Percentiles rank a stretch among this genome's conserved stretches.
Conservation (phyloP, 371 early-diverging fungal species). For the Mucor indicus region DNA sequence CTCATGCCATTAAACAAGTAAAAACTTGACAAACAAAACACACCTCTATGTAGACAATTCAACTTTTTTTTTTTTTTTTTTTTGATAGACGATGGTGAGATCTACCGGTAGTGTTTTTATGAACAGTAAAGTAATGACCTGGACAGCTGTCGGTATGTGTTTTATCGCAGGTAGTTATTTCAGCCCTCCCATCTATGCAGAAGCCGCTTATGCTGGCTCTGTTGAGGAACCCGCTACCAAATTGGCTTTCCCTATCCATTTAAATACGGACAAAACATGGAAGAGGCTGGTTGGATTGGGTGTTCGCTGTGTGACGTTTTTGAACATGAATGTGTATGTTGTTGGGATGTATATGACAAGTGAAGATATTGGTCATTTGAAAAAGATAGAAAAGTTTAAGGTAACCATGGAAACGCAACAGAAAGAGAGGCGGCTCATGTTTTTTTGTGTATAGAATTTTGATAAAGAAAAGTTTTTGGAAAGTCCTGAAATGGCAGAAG, state of each 20-base stretch:
- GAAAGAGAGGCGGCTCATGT: neutral
- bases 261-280: slow-evolving; percentile 33
- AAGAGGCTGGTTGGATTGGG: slow-evolving; percentile 63
- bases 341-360: slow-evolving; percentile 59
- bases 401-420: slow-evolving; percentile 11
- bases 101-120: too few species aligned
- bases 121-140: too few species aligned
- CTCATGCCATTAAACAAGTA: too few species aligned
- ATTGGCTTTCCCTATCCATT: slow-evolving; percentile 31
- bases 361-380: slow-evolving; percentile 38
- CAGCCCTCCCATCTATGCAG: too few species aligned
- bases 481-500: slow-evolving; percentile 24
- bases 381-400: slow-evolving; percentile 31
- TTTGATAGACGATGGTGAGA: too few species aligned
- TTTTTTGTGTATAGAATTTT: slow-evolving; percentile 21
- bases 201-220: too few species aligned
- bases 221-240: slow-evolving; percentile 41
- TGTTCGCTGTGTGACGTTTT: slow-evolving; percentile 65
- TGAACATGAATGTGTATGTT: slow-evolving; percentile 66
- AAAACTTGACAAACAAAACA: too few species aligned
- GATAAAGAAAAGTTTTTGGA: slow-evolving; percentile 36
- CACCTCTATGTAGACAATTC: too few species aligned
- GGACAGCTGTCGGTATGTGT: too few species aligned
- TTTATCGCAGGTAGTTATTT: too few species aligned
- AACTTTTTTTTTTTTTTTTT: too few species aligned